Base-by-base conservation (phyloP, 1,284 basidiomycete species). In the Microbotryomycetes sp. region DNA sequence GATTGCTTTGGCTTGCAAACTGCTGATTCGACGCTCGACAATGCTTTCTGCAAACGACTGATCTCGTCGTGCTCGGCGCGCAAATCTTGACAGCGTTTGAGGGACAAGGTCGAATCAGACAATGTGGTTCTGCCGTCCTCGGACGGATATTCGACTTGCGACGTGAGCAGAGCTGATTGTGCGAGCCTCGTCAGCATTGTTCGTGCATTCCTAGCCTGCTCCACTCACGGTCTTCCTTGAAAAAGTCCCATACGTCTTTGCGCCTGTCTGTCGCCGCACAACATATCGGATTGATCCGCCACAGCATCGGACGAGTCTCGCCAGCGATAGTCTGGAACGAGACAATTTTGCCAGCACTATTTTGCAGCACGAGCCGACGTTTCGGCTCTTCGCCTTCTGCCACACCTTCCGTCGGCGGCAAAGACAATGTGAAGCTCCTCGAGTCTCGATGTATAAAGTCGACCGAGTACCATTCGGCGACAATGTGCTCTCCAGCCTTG, bases 231-330 rank as follows among this genome's bases (percentile, higher is more conserved):
- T 71, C 70, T 51, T 71, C 70, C 58, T 66, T 61, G 51, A 67
- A 64, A 27, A 64, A 71, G 49, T 68, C 62, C 67, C 67, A 68
- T 24, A 60, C 61, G 21, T 66, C 62, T 45, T 62, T 66, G 16
- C 60, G 24, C 21, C 57, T 54, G 9, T 56, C 56, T 7, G 53
- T 52, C 0, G 58, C 61, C 2, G 62, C 41, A 45, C 69, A 70
- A 57, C 65, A 69, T 27, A 71, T 65, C 47, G 70, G 70, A 51
- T 71, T 71, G 58, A 71, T 53, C 30, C 65, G 62, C 67, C 67
- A 71, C 31, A 66, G 57, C 48, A 69, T 56, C 29, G 67, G 54
- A 21, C 55, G 30, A 26, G 62, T 59, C 46, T 64, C 62, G 47
- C 60, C 59, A 7, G 45, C 46, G 15, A 65, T 56, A 13, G 64